These are phyloP conservation scores for Starmerella stigmatis DNA, from an alignment of 805 yeast genomes.

Conservation along the genomic window DNA sequence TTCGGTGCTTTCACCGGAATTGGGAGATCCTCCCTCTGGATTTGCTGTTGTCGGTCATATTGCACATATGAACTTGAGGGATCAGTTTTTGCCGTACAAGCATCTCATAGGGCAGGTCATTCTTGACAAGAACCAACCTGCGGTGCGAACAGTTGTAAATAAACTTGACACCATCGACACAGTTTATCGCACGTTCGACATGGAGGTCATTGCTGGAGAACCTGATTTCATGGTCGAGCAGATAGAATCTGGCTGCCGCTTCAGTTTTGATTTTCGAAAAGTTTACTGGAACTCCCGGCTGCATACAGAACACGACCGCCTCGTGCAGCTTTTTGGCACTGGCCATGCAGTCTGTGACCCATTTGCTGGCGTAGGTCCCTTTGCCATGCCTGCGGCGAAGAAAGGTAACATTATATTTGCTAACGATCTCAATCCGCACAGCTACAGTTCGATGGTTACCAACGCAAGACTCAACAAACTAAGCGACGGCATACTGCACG, in stretches of 20 bases:
- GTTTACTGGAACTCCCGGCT: slow-evolving; percentile 97
- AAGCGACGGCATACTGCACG: slow-evolving; percentile 43
- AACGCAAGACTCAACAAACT: slow-evolving; percentile 62
- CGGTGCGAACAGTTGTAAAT: slow-evolving; percentile 77
- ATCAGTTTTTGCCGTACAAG: slow-evolving; percentile 76
- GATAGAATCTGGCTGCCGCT: slow-evolving; percentile 73
- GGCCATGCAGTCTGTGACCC: slow-evolving; percentile 85
- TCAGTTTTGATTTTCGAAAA: slow-evolving; percentile 78
- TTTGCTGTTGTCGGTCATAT: slow-evolving; percentile 91
- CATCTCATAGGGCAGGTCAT: slow-evolving; percentile 78
- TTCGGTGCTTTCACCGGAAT: slow-evolving; percentile 63
- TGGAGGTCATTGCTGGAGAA: slow-evolving; percentile 84
- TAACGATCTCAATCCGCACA: slow-evolving; percentile 85
- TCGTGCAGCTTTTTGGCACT: slow-evolving; percentile 48
- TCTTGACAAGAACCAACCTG: slow-evolving; percentile 63
- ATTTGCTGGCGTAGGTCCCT: slow-evolving; percentile 98
- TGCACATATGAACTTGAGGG: slow-evolving; percentile 80
- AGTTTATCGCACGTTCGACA: slow-evolving; percentile 78
- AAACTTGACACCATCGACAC: slow-evolving; percentile 81
- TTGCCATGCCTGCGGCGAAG: slow-evolving; percentile 91
- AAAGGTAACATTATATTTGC: slow-evolving; percentile 72
- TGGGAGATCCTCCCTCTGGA: slow-evolving; percentile 75
- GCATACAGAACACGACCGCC: slow-evolving; percentile 83
- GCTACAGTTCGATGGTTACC: slow-evolving; percentile 55
- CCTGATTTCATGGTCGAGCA: slow-evolving; percentile 69